Percentiles rank a stretch among this genome's conserved stretches.
These are phyloP conservation scores for Ogataea pini DNA, from an alignment of 805 yeast genomes.

Conservation along the genomic window DNA sequence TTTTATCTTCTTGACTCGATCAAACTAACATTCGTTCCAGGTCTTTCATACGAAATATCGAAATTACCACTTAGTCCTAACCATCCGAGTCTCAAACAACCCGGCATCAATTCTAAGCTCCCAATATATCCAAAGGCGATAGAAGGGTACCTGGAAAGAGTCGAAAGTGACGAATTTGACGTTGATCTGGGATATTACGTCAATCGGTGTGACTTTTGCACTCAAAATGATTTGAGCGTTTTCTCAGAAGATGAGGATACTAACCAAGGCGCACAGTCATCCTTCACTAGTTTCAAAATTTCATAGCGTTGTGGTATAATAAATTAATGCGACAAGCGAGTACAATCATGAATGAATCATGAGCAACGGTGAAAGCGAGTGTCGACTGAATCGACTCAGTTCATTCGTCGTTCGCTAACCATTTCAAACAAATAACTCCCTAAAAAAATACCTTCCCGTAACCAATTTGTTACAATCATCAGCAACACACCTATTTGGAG, in stretches of 20 bases:
- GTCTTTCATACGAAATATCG: slow-evolving; percentile 20
- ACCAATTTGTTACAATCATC: slow-evolving; percentile 46
- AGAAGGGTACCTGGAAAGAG: slow-evolving; percentile 20
- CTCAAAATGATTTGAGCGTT: too few relatives aligned
- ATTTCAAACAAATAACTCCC: slow-evolving; percentile 49
- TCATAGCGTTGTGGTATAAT: too few relatives aligned
- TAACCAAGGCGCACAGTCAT: too few relatives aligned
- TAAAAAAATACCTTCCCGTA: slow-evolving; percentile 50
- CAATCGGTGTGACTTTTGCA: slow-evolving; percentile 25
- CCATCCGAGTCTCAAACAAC: slow-evolving; percentile 12
- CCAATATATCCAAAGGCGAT: slow-evolving; percentile 21
- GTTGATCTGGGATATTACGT: slow-evolving; percentile 28
- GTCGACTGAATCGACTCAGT: too few relatives aligned
- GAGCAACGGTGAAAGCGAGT: too few relatives aligned
- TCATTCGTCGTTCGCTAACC: too few relatives aligned
- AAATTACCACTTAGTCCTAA: slow-evolving; percentile 23
- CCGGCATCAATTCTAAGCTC: slow-evolving; percentile 24
- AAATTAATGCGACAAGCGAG: too few relatives aligned
- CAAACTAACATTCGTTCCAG: slow-evolving; percentile 32
- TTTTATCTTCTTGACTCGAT: slow-evolving; percentile 34
- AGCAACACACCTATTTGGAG: slow-evolving; percentile 63
- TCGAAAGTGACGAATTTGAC: slow-evolving; percentile 26
- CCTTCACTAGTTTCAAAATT: too few relatives aligned
- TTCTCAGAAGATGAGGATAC: too few relatives aligned
- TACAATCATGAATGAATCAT: too few relatives aligned